These are phyloP conservation scores for Pulveroboletus ravenelii DNA, from an alignment of 768 basidiomycete species.

Conservation along the genomic window DNA sequence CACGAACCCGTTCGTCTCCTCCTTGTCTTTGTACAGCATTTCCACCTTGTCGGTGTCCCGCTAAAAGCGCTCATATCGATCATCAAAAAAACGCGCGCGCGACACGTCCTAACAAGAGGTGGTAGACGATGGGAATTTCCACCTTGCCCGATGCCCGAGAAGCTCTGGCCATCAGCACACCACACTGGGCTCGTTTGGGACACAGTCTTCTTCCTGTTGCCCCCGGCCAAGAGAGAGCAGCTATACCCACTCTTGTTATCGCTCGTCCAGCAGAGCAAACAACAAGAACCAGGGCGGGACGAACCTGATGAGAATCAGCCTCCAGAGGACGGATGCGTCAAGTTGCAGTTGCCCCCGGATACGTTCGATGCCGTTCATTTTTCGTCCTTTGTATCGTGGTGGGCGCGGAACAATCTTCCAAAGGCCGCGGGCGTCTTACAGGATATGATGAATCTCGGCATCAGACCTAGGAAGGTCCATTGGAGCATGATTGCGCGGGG, in stretches of 20 bases:
- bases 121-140: neutral
- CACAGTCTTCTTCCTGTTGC: slow-evolving; percentile 23
- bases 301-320: neutral
- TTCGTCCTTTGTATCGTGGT: slow-evolving; percentile 46
- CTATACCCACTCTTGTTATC: slow-evolving; percentile 46
- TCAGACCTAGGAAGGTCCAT: slow-evolving; percentile 44
- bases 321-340: neutral
- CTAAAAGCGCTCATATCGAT: slow-evolving; percentile 19
- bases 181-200: slow-evolving; percentile 36
- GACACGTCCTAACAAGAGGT: slow-evolving; percentile 1
- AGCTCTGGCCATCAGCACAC: slow-evolving; percentile 30
- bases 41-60: slow-evolving; percentile 52
- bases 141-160: slow-evolving; percentile 7
- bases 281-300: neutral
- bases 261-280: slow-evolving; percentile 11
- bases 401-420: slow-evolving; percentile 29
- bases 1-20: slow-evolving; percentile 24
- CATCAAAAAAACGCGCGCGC: slow-evolving; percentile 12
- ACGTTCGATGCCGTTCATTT: slow-evolving; percentile 41
- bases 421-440: slow-evolving; percentile 38
- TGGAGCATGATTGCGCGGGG: slow-evolving; percentile 46
- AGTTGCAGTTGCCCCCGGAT: slow-evolving; percentile 22
- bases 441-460: slow-evolving; percentile 49
- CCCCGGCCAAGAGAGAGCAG: slow-evolving; percentile 21
- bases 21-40: slow-evolving; percentile 46